Evolutionary conservation across 2,329 filamentous ascomycete species (phyloP).

Genomic region (Pestalotiopsis sp.): DNA sequence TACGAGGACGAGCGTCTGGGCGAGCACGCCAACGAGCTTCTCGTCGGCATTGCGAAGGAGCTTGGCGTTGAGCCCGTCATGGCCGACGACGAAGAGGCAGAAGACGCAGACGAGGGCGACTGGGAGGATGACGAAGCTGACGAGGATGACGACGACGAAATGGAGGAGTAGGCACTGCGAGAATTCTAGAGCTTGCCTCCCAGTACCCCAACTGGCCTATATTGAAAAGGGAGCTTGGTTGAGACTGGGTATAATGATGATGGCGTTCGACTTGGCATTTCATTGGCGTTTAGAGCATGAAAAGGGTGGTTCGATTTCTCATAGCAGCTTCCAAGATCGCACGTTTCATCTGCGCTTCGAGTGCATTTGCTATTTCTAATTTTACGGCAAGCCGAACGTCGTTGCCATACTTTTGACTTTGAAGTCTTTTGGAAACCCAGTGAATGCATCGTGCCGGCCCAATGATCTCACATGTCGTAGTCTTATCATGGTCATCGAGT

Average conservation of each 20-base stretch:
- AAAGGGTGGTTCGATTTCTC: conserved; percentile 2
- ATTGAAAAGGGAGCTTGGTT: neutral
- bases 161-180: conserved; percentile 44
- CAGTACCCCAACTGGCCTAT: neutral
- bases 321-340: neutral
- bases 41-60: conserved; percentile 64
- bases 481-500: neutral
- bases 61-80: conserved; percentile 63
- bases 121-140: conserved; percentile 35
- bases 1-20: conserved; percentile 84
- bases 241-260: neutral
- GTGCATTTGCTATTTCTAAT: neutral
- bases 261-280: conserved; percentile 13
- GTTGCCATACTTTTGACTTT: neutral
- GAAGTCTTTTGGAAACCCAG: neutral
- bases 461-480: neutral
- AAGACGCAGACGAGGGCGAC: conserved; percentile 48
- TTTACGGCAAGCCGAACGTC: neutral
- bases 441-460: neutral
- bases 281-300: neutral
- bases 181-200: neutral
- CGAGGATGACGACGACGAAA: conserved; percentile 55
- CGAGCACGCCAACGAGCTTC: conserved; percentile 74
- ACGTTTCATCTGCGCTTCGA: neutral
- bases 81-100: conserved; percentile 58